Percentiles rank a stretch among this genome's conserved stretches.
These are phyloP conservation scores for Deinandra increscens DNA, from an alignment of 129 eudicot genomes.

Conservation along the genomic window DNA sequence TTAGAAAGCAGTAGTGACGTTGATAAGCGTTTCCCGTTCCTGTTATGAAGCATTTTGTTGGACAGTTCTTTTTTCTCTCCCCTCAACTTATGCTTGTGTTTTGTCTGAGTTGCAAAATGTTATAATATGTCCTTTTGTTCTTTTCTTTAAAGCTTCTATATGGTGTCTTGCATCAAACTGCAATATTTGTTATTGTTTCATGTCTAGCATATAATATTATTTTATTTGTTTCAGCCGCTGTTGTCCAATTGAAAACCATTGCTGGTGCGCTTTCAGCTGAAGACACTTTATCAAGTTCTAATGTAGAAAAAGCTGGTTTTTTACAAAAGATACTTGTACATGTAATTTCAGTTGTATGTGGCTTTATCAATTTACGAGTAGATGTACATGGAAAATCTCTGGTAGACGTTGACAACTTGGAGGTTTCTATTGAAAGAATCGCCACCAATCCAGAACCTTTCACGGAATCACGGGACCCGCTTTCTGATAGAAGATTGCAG, in stretches of 20 bases:
- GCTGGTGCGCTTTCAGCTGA: constrained; percentile 72
- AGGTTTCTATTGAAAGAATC: constrained; percentile 37
- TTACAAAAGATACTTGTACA: constrained; percentile 71
- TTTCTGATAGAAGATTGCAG: constrained; percentile 49
- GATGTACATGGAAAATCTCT: constrained; percentile 45
- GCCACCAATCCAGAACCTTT: constrained; percentile 45
- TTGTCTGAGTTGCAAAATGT: constrained; percentile 3
- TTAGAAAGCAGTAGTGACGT: too few species aligned
- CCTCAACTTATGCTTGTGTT: constrained; percentile 2
- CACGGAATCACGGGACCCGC: constrained; percentile 32
- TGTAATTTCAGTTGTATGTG: constrained; percentile 68
- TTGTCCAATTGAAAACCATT: constrained; percentile 88
- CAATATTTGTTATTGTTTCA: not conserved
- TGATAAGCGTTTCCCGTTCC: too few species aligned
- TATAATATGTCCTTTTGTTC: constrained; percentile 9
- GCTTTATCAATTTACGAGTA: constrained; percentile 56
- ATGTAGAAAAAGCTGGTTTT: constrained; percentile 51
- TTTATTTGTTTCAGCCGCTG: constrained; percentile 65
- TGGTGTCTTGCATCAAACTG: constrained; percentile 23
- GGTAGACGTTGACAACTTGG: constrained; percentile 39
- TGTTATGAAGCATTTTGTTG: too few species aligned
- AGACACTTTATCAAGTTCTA: constrained; percentile 49
- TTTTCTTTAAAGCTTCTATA: not conserved
- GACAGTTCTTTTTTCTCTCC: not conserved
- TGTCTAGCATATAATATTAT: constrained; percentile 17